phyloP scores from a whole-genome alignment of 257 asterid species.

The Mentha longifolia region DNA sequence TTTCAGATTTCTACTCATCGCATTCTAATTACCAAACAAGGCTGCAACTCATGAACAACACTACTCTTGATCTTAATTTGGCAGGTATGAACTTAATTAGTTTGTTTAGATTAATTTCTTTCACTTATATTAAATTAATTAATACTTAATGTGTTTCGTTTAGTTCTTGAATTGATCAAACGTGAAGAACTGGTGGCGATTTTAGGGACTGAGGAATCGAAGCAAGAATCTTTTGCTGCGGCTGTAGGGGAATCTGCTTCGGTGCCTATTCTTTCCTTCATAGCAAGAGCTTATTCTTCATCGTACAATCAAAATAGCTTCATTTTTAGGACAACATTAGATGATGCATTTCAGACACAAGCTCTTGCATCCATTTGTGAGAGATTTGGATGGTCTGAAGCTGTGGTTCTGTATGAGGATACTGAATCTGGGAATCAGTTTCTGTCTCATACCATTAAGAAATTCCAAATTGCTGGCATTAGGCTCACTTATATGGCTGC shows the following conservation, averaged over 20 bases:
- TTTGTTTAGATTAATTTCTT: no score
- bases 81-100: slow-evolving; percentile 49
- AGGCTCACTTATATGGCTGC: slow-evolving; percentile 19
- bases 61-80: slow-evolving; percentile 41
- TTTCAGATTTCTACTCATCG: slow-evolving; percentile 43
- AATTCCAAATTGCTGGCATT: slow-evolving; percentile 37
- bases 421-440: slow-evolving; percentile 39
- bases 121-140: no score
- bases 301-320: neutral
- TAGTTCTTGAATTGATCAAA: slow-evolving; percentile 45
- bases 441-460: slow-evolving; percentile 36
- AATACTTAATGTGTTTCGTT: no score
- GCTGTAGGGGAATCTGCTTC: slow-evolving; percentile 40
- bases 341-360: slow-evolving; percentile 37
- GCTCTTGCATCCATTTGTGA: slow-evolving; percentile 51
- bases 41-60: slow-evolving; percentile 38
- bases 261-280: slow-evolving; percentile 40
- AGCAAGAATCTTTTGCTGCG: slow-evolving; percentile 30
- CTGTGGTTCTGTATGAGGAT: slow-evolving; percentile 45
- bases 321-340: slow-evolving; percentile 29
- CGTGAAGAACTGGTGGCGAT: slow-evolving; percentile 44
- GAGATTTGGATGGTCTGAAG: slow-evolving; percentile 47
- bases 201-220: slow-evolving; percentile 37
- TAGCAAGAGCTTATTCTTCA: slow-evolving; percentile 24
- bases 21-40: slow-evolving; percentile 43